Evolutionary conservation across 495 filamentous ascomycete species (phyloP).

Genomic region (Podospora conica): DNA sequence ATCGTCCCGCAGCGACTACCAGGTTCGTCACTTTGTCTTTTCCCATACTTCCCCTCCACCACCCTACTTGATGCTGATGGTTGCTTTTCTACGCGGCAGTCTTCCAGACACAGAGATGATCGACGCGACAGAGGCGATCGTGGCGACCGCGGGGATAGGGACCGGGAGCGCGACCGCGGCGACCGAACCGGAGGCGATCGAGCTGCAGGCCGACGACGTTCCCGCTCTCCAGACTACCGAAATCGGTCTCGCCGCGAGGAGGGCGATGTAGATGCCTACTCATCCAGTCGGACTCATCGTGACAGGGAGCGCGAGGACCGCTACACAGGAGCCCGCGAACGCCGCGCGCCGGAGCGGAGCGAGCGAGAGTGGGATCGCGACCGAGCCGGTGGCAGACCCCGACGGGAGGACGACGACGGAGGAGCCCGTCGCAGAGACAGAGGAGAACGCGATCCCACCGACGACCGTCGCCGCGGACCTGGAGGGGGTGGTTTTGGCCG

Average conservation of each 20-base stretch:
- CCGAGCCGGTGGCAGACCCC: conserved; percentile 41
- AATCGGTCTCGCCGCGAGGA: conserved; percentile 53
- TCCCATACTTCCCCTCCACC: not conserved
- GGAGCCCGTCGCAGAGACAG: conserved; percentile 49
- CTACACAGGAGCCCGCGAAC: conserved; percentile 58
- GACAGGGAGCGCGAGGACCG: conserved; percentile 87
- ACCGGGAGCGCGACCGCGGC: conserved; percentile 39
- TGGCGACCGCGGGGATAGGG: conserved; percentile 49
- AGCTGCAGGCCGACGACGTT: conserved; percentile 61
- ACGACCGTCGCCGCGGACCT: conserved; percentile 43
- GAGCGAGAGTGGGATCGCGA: conserved; percentile 65
- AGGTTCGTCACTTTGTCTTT: conserved; percentile 42
- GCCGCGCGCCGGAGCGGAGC: conserved; percentile 30
- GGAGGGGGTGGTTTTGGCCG: conserved; percentile 15
- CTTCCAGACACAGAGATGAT: conserved; percentile 16
- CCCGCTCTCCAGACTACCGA: conserved; percentile 64
- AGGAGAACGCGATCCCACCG: conserved; percentile 39
- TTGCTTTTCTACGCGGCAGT: conserved; percentile 7
- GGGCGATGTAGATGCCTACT: conserved; percentile 79
- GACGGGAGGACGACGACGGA: conserved; percentile 64
- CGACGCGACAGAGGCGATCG: conserved; percentile 30
- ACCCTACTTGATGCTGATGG: conserved; percentile 5
- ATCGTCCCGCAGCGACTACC: conserved; percentile 61
- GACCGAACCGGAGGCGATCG: conserved; percentile 45
- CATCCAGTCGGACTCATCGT: conserved; percentile 81